Evolutionary conservation across 108 stramenopile genomes (phyloP).

Genomic region (Heterococcus sp.): DNA sequence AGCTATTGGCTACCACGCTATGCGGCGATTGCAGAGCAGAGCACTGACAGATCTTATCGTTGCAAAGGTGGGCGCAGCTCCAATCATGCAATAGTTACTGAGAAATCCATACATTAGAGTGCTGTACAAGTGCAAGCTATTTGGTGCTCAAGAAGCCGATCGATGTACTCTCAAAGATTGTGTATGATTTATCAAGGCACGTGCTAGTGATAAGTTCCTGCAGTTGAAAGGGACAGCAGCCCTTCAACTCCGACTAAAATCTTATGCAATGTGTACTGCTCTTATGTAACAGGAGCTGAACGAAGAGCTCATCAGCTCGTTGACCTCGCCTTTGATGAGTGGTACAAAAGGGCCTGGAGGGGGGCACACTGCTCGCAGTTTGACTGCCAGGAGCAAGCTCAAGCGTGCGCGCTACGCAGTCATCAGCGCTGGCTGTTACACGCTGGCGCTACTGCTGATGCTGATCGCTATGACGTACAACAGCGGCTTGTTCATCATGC

Average conservation of each 20-base stretch:
- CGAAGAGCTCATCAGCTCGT: background rate
- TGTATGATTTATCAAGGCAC: background rate
- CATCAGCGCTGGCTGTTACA: background rate
- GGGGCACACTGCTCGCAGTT: no score
- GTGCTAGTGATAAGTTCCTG: background rate
- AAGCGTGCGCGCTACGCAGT: background rate
- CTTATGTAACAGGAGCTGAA: background rate
- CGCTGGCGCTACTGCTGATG: slow-evolving; percentile 7
- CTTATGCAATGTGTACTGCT: background rate
- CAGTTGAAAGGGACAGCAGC: no score
- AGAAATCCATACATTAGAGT: background rate
- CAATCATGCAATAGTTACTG: background rate
- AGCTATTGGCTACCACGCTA: background rate
- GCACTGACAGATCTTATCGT: background rate
- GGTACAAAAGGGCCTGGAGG: background rate
- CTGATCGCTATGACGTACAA: slow-evolving; percentile 13
- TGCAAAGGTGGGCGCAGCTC: background rate
- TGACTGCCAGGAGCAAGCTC: no score
- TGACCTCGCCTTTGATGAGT: background rate
- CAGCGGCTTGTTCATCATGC: slow-evolving; percentile 1
- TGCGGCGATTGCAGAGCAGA: background rate
- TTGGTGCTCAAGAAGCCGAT: background rate
- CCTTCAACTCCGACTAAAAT: no score
- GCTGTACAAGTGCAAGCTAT: background rate
- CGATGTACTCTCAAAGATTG: background rate